Percentiles rank a stretch among this genome's conserved stretches.
Evolutionary conservation across 2,329 filamentous ascomycete species (phyloP).

Genomic region (Fusarium albidum): DNA sequence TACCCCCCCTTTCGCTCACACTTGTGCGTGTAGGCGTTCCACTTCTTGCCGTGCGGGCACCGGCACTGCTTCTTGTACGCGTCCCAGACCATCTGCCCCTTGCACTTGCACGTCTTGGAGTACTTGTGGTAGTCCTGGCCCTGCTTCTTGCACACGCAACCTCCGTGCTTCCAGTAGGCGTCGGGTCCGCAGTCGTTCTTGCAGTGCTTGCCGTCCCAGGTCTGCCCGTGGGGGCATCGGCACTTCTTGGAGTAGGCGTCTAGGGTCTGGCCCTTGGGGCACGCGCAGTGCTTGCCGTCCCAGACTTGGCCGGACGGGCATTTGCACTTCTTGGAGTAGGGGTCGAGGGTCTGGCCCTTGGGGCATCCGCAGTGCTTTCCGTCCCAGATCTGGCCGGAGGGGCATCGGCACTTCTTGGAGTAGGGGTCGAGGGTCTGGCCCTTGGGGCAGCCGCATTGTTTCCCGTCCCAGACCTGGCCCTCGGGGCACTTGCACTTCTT

Average conservation of each 20-base stretch:
- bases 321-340: neutral
- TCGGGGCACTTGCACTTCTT: neutral
- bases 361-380: neutral
- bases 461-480: neutral
- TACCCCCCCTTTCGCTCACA: conserved; percentile 9
- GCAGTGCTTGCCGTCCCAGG: conserved; percentile 29
- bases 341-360: neutral
- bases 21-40: neutral
- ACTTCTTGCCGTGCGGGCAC: conserved; percentile 22
- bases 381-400: neutral
- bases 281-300: neutral
- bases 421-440: neutral
- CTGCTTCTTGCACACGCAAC: conserved; percentile 33
- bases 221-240: neutral
- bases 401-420: neutral
- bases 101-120: conserved; percentile 27
- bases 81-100: conserved; percentile 20
- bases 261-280: neutral
- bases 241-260: neutral
- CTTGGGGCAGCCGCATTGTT: neutral
- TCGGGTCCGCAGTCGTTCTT: conserved; percentile 27
- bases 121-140: conserved; percentile 27
- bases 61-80: conserved; percentile 16
- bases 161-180: conserved; percentile 29
- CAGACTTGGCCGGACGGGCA: neutral